Evolutionary conservation across 2,329 filamentous ascomycete species (phyloP).

Genomic region (Fusarium redolens): DNA sequence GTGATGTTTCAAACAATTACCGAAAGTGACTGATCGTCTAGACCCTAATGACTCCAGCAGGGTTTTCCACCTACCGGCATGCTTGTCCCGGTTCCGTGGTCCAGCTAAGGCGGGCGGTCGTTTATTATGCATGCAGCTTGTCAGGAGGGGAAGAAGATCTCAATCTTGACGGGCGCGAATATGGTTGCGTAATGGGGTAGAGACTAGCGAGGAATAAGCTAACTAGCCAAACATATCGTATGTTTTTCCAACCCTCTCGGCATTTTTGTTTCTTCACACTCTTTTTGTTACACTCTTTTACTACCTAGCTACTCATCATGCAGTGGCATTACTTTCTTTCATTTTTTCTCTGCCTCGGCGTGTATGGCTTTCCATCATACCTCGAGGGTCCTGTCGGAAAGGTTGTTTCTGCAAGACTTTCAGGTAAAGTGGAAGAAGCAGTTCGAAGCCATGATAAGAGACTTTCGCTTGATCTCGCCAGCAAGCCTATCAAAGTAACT

Average conservation of each 20-base stretch:
- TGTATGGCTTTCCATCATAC: conserved; percentile 3
- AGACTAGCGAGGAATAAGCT: neutral
- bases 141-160: conserved; percentile 5
- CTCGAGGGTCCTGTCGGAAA: neutral
- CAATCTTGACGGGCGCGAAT: neutral
- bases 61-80: neutral
- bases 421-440: neutral
- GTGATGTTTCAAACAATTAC: neutral
- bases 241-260: conserved; percentile 11
- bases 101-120: neutral
- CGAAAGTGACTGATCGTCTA: neutral
- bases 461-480: neutral
- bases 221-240: neutral
- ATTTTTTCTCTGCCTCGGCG: neutral
- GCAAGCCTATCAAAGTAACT: conserved; percentile 13
- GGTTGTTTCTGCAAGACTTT: neutral
- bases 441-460: neutral
- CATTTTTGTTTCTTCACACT: neutral
- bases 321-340: conserved; percentile 12
- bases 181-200: neutral
- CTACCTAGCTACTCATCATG: neutral
- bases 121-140: neutral
- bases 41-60: neutral
- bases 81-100: neutral
- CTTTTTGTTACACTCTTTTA: neutral